Evolutionary conservation across 2,329 filamentous ascomycete genomes (phyloP).

Genomic region (Sarocladium strictum): DNA sequence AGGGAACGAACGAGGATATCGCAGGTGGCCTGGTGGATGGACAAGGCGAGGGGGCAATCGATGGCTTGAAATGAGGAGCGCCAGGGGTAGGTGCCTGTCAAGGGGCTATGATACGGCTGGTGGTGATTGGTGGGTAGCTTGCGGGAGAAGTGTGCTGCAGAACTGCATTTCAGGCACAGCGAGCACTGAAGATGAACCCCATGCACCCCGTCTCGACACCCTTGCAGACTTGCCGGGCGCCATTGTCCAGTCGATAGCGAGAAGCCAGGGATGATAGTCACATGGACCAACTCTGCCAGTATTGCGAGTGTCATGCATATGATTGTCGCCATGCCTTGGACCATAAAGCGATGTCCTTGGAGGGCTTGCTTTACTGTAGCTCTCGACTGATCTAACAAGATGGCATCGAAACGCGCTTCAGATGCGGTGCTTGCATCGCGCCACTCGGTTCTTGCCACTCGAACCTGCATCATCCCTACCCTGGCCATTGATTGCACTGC

Average conservation of each 20-base stretch:
- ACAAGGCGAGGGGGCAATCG: not conserved
- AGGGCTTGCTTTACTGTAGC: no score
- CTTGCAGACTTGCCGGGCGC: not conserved
- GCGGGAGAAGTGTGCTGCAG: not conserved
- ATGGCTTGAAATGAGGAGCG: constrained; percentile 6
- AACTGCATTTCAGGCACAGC: not conserved
- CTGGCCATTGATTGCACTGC: not conserved
- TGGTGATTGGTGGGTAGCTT: not conserved
- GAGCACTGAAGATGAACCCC: not conserved
- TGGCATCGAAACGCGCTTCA: not conserved
- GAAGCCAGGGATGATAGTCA: not conserved
- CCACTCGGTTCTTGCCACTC: not conserved
- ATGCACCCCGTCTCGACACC: not conserved
- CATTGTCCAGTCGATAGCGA: not conserved
- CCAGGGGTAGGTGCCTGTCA: constrained; percentile 7
- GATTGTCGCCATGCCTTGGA: no score
- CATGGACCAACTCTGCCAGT: not conserved
- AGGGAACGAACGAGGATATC: constrained; percentile 6
- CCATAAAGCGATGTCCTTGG: no score
- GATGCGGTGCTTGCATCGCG: not conserved
- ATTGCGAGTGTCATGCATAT: no score
- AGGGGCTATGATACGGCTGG: not conserved
- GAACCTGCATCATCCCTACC: not conserved
- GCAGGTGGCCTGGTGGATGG: constrained; percentile 3
- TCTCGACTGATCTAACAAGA: no score